Evolutionary conservation across 352 stramenopile genomes (phyloP), one percentile per base, ranked within the genome.

Genomic region (Globisporangium megalacanthum): DNA sequence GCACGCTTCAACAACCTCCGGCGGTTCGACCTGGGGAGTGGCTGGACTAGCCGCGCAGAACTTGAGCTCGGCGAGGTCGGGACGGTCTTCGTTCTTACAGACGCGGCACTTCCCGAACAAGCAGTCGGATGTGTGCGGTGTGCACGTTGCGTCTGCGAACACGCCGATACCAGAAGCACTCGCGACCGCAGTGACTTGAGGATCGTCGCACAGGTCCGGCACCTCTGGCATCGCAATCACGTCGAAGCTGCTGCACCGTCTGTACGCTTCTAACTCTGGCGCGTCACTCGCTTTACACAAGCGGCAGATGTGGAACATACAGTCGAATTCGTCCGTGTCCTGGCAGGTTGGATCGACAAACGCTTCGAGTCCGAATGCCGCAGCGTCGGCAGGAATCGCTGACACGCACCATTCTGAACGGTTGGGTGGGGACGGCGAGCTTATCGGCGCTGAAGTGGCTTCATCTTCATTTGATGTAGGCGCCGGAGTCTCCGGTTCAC

Each of bases 41-140:
- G n/a, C n/a, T 9, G 29, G 33, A 10, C 5, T 17, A 15, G 47
- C 14, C 14, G 13, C 29, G 31, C 49, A 54, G 31, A 54, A 42
- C 15, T 36, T 36, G n/a, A 54, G 44, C 49, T 36, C 7, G 17
- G 31, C 49, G 49, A 54, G 49, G 8, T 42, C 49, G 3, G 33
- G 49, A 17, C 29, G 31, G 15, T 54, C 49, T 44, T 36, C n/a
- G 31, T n/a, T 19, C 49, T 54, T 54, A 33, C 49, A 54, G 10
- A 54, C 15, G 5, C 49, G 49, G 31, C 49, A 54, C 7, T 9
- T 22, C 1, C 49, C 31, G 3, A 54, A 17, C 29, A 54, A 7
- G 19, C 49, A 54, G 10, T 33, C 49, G 0, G 31, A 14, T 6
- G 49, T 15, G 15, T 31, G 7, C 8, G 15, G 11, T 17, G 19